Conservation (phyloP, 2,329 filamentous ascomycete species). For the Kalmusia sp. region DNA sequence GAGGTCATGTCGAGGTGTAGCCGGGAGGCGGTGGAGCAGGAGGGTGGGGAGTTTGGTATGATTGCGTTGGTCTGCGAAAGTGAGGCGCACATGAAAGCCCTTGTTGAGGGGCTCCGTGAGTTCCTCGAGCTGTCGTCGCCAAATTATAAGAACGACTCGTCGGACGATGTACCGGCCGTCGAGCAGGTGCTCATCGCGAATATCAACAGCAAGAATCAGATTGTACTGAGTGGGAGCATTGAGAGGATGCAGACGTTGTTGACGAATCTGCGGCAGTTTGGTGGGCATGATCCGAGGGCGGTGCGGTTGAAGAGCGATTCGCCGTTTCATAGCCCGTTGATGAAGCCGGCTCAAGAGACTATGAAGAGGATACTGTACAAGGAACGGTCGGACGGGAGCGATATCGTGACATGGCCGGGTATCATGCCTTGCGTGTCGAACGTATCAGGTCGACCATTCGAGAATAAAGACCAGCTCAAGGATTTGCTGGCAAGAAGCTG, state of each 20-base stretch:
- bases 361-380: constrained; percentile 72
- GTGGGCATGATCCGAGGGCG: constrained; percentile 87
- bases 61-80: constrained; percentile 85
- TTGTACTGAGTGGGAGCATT: constrained; percentile 88
- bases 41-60: constrained; percentile 90
- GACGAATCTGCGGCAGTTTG: constrained; percentile 85
- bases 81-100: constrained; percentile 71
- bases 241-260: constrained; percentile 81
- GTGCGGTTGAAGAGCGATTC: constrained; percentile 86
- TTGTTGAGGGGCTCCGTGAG: constrained; percentile 78
- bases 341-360: constrained; percentile 80
- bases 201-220: constrained; percentile 95
- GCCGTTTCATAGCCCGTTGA: constrained; percentile 90
- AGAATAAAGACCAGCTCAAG: constrained; percentile 75
- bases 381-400: constrained; percentile 63
- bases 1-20: constrained; percentile 85
- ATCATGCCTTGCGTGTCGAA: constrained; percentile 83
- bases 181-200: constrained; percentile 91
- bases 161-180: constrained; percentile 74
- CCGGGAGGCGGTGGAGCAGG: constrained; percentile 66
- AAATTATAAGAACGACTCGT: constrained; percentile 72
- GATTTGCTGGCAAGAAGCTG: constrained; percentile 81
- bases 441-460: constrained; percentile 80
- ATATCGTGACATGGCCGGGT: constrained; percentile 78
- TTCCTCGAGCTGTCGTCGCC: constrained; percentile 75